Evolutionary conservation across 2,329 filamentous ascomycete genomes (phyloP), one percentile per base, ranked within the genome.

Genomic region (Aspergillus novofumigatus): DNA sequence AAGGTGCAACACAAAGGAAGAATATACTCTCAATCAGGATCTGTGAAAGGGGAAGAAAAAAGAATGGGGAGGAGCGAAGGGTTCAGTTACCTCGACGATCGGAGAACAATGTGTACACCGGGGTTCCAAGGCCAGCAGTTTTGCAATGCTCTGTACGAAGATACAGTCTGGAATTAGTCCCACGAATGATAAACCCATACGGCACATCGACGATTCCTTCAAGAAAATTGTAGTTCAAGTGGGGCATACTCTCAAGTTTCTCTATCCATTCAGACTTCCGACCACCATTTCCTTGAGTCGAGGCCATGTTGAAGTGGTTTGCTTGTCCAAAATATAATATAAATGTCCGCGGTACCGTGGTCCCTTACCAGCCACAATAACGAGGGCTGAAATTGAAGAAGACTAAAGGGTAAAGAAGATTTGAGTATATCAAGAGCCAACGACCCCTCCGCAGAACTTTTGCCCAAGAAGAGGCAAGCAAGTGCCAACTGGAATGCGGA

Each of bases 31-130:
- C 42, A 6, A 45, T 45, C 42, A 51, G 26, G 41, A 53, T 26
- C 38, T 41, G 54, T 38, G 51, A 51, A 51, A 52, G 52, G 28
- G 28, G 28, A 29, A 9, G 3, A 29, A 29, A 58, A 65, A 59
- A 64, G 62, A 58, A 38, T 38, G 14, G 59, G 48, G 50, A 57
- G 57, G 21, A 53, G 53, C 58, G 59, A 59, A 41, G 52, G 57
- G 48, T 63, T 56, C 21, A 47, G 58, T 38, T 80, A 89, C 88
- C 88, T 82, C 88, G 82, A 70, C 87, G 84, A 73, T 91, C 89
- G 66, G 89, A 91, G 52, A 90, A 83, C 65, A 90, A 85, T 69
- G 87, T 85, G 71, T 87, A 92, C 53, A 83, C 75, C 7, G 87
- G 87, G 51, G 78, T 72, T 47, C 76, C 72, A 44, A 84, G 69